These are phyloP conservation scores for Neurospora sublineolata DNA, from an alignment of 495 filamentous ascomycete genomes.

Conservation along the genomic window DNA sequence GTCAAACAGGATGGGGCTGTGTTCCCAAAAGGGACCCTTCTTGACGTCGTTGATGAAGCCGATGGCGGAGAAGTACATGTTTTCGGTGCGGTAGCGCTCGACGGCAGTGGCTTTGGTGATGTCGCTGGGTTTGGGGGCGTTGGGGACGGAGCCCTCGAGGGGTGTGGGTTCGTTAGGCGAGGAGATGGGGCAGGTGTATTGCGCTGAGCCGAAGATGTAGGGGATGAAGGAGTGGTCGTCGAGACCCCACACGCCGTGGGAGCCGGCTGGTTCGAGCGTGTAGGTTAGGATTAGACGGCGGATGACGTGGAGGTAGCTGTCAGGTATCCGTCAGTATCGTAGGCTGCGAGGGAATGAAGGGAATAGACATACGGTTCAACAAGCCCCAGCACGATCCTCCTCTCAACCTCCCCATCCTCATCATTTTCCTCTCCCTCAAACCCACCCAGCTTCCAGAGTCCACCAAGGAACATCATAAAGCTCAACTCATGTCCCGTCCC, in stretches of 20 bases:
- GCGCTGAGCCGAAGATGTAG: slow-evolving; percentile 90
- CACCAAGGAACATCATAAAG: slow-evolving; percentile 82
- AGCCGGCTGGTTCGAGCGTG: slow-evolving; percentile 90
- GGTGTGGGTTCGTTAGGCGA: slow-evolving; percentile 49
- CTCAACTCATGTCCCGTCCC: slow-evolving; percentile 93
- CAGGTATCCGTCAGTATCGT: background rate
- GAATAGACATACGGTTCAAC: slow-evolving; percentile 58
- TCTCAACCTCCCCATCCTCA: slow-evolving; percentile 37
- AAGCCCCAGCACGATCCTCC: slow-evolving; percentile 67
- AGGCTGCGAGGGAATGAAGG: background rate
- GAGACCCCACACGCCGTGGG: slow-evolving; percentile 91
- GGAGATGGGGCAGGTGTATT: slow-evolving; percentile 65
- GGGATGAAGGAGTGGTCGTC: slow-evolving; percentile 97
- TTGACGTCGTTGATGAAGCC: slow-evolving; percentile 99
- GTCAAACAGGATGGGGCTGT: slow-evolving; percentile 90
- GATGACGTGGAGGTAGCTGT: slow-evolving; percentile 69
- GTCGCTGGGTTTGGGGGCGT: slow-evolving; percentile 57
- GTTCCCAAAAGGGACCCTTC: slow-evolving; percentile 95
- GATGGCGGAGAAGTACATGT: slow-evolving; percentile 97
- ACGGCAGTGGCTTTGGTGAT: slow-evolving; percentile 57
- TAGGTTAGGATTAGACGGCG: slow-evolving; percentile 81
- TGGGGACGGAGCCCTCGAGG: slow-evolving; percentile 59
- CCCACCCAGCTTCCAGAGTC: slow-evolving; percentile 78
- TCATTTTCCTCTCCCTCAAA: slow-evolving; percentile 49
- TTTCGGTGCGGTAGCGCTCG: slow-evolving; percentile 52